Base-by-base conservation (phyloP, 768 basidiomycete genomes). In the Lactarius evosmus region DNA sequence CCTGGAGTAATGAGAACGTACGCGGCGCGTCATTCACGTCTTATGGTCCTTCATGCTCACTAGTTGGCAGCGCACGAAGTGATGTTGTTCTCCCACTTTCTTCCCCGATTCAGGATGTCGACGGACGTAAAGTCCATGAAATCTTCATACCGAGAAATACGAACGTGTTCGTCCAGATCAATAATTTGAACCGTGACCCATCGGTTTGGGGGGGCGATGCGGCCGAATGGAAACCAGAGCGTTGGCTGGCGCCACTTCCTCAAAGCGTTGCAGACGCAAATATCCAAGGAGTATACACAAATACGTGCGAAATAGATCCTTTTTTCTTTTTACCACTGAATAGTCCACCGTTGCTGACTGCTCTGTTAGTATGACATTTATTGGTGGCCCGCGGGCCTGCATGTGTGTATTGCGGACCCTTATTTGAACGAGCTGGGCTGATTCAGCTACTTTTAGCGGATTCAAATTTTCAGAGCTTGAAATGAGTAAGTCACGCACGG, bases 141-240 rank as follows among this genome's bases (percentile, higher is more conserved):
- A 22, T 78, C 1, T 61, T 71, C 64, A 22, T 75, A 57, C 56
- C 70, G 60, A 61, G 75, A 22, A 71, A 66, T 27, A 71, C 74
- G 19, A 63, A 69, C 40, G 62, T 76, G 17, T 64, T 68, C 40
- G 41, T 68, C 30, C 58, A 70, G 4, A 67, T 76, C 32, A 57
- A 73, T 12, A 73, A 71, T 17, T 70, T 71, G 11, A 80, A 81
- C 67, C 62, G 38, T 46, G 38, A 61, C 16, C 41, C 51, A 38
- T 60, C 16, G n/a, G 30, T 78, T 1, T 81, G 80, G 80, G 80
- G 79, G 1, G 66, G 68, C 7, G 79, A 81, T 64, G 73, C 77
- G 3, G 40, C 72, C 11, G 76, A 77, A 58, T 82, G 77, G 76
- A 77, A 73, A 58, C 79, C 80, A 9, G 79, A 80, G 58, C 73